Evolutionary conservation across 164 flowering plant species (phyloP).

Genomic region (Magnolia changhungtana): DNA sequence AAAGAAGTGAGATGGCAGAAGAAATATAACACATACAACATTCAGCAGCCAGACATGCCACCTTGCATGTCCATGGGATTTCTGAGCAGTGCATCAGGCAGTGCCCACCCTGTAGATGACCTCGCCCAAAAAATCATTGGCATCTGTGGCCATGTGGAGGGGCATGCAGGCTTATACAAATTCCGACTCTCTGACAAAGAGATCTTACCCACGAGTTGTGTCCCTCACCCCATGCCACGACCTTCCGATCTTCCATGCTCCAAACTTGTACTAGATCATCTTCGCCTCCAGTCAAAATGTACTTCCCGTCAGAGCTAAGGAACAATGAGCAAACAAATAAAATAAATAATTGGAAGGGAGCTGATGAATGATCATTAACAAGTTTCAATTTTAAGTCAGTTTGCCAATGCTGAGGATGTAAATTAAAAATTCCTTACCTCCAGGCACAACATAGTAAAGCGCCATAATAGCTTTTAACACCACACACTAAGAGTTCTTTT

Average conservation of each 20-base stretch:
- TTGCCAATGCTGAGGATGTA: background rate
- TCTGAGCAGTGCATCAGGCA: background rate
- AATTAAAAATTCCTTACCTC: conserved; percentile 52
- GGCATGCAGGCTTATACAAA: too few relatives aligned
- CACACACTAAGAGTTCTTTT: conserved; percentile 82
- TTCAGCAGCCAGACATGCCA: background rate
- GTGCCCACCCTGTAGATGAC: background rate
- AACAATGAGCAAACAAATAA: background rate
- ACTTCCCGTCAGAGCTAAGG: conserved; percentile 80
- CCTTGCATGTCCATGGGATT: conserved; percentile 4
- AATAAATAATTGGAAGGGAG: too few relatives aligned
- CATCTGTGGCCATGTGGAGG: too few relatives aligned
- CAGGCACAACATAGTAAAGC: conserved; percentile 95
- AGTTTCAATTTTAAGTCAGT: background rate
- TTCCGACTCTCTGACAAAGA: background rate
- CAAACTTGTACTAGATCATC: conserved; percentile 98
- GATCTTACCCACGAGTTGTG: conserved; percentile 92
- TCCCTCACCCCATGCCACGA: conserved; percentile 99
- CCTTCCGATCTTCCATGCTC: conserved; percentile 96
- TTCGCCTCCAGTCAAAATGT: conserved; percentile 94
- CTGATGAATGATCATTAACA: too few relatives aligned
- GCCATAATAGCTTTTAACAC: conserved; percentile 96
- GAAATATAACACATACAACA: conserved; percentile 3
- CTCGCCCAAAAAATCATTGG: too few relatives aligned
- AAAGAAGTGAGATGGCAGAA: background rate